phyloP scores from a whole-genome alignment of 768 basidiomycete species.

The Pleurotus cornucopiae region DNA sequence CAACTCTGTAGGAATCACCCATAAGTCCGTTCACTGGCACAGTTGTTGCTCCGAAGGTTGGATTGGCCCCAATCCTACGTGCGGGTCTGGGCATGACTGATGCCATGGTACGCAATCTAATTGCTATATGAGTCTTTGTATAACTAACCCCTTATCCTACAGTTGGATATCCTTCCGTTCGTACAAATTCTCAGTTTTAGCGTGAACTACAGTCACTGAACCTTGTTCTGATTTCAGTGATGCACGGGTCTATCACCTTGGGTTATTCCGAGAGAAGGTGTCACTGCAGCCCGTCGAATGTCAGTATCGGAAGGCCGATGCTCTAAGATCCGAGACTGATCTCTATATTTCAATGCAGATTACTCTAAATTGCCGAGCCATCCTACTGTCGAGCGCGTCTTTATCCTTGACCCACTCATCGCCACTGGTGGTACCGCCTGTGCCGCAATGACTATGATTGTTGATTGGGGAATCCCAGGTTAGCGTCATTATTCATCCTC shows the following conservation, averaged over 20 bases:
- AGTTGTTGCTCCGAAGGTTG: conserved; percentile 70
- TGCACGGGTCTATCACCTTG: conserved; percentile 87
- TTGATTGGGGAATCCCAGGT: conserved; percentile 80
- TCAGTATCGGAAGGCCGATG: conserved; percentile 23
- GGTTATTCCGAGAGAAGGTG: conserved; percentile 83
- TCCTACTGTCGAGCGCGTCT: conserved; percentile 78
- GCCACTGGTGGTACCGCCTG: conserved; percentile 92
- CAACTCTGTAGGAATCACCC: conserved; percentile 59
- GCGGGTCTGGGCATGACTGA: conserved; percentile 95
- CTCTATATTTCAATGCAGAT: conserved; percentile 39
- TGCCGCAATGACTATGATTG: conserved; percentile 83
- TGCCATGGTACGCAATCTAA: conserved; percentile 46
- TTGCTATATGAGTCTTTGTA: background rate
- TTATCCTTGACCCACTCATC: conserved; percentile 86
- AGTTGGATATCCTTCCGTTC: conserved; percentile 79
- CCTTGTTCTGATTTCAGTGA: conserved; percentile 32
- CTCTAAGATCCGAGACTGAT: no score
- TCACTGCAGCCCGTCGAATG: conserved; percentile 90
- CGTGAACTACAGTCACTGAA: background rate
- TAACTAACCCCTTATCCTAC: background rate
- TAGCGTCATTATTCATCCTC: conserved; percentile 12
- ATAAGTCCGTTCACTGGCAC: conserved; percentile 77
- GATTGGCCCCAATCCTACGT: conserved; percentile 86
- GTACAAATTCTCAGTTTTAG: conserved; percentile 21
- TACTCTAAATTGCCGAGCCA: conserved; percentile 83